Base-by-base conservation (phyloP, 257 asterid species). In the Solanum bulbocastanum region DNA sequence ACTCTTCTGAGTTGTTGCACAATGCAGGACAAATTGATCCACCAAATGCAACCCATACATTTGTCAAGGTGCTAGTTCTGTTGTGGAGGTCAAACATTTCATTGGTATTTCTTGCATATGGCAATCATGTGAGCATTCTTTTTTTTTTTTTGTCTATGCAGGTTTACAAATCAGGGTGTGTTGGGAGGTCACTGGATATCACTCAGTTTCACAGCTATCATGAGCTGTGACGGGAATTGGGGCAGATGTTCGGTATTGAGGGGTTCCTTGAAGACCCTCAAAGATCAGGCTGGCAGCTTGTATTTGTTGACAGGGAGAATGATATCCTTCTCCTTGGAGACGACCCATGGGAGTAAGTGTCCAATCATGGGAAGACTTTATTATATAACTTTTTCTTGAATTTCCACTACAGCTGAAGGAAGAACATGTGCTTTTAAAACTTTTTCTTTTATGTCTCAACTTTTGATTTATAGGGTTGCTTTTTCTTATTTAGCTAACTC, bases 271-370 rank as follows among this genome's bases (percentile, higher is more conserved):
- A 94, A 92, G 96, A 94, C 95, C 99, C 98, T 92, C 94, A 96
- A 90, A 94, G 99, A 96, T 96, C 99, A 96, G 99, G 99, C 99
- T 96, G 99, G 98, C 99, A 96, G 99, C 99, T 96, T 96, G 98
- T 96, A 96, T 96, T 96, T 85, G 98, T 96, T 39, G 99, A 95
- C 98, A 94, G 98, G 98, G 99, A 96, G 99, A 91, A 95, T 30
- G 99, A 96, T 85, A 87, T 92, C 46, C 99, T 96, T 94, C 99
- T 96, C 98, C 98, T 96, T 95, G 99, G 99, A 89, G 99, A 96
- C 91, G 99, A 93, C 90, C 98, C 99, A 56, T 96, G 99, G 99
- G 98, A 95, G 99, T 96, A 91, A 93, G 98, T 91, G 68, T 35
- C 56, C 72, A 30, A 81, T 46, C n/a, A n/a, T 33, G 42, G 30